phyloP scores from a whole-genome alignment of 2,329 filamentous ascomycete species.

The Phaeosphaeria sp. region DNA sequence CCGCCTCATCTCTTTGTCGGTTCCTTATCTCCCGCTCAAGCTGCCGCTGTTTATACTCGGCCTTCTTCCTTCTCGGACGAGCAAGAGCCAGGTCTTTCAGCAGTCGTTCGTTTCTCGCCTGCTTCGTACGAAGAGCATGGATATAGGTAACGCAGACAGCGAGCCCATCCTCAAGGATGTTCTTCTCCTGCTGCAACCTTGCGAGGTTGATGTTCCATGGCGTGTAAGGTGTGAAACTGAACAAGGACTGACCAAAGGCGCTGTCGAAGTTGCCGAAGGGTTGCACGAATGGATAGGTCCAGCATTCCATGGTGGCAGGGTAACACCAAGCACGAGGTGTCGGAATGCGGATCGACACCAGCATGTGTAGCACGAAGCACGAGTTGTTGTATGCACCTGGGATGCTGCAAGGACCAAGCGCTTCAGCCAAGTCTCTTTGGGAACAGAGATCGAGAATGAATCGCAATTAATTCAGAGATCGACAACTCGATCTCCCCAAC shows the following conservation, averaged over 20 bases:
- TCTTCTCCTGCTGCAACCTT: conserved; percentile 29
- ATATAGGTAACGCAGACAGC: conserved; percentile 42
- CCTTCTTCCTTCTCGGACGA: conserved; percentile 40
- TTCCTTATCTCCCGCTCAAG: conserved; percentile 41
- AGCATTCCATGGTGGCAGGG: neutral
- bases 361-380: neutral
- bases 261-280: neutral
- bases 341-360: neutral
- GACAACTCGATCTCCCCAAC: neutral
- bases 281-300: neutral
- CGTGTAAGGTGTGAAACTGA: neutral
- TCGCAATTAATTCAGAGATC: neutral
- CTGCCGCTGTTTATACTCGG: conserved; percentile 34
- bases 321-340: neutral
- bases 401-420: neutral
- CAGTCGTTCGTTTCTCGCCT: conserved; percentile 30
- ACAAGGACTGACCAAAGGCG: neutral
- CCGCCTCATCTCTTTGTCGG: conserved; percentile 39
- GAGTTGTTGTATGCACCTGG: neutral
- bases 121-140: conserved; percentile 40
- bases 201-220: conserved; percentile 9
- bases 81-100: conserved; percentile 14
- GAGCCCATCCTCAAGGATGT: conserved; percentile 34
- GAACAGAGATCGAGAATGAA: neutral
- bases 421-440: neutral